Conservation (phyloP, 441 rosid species). For the Euphorbia celastroides region DNA sequence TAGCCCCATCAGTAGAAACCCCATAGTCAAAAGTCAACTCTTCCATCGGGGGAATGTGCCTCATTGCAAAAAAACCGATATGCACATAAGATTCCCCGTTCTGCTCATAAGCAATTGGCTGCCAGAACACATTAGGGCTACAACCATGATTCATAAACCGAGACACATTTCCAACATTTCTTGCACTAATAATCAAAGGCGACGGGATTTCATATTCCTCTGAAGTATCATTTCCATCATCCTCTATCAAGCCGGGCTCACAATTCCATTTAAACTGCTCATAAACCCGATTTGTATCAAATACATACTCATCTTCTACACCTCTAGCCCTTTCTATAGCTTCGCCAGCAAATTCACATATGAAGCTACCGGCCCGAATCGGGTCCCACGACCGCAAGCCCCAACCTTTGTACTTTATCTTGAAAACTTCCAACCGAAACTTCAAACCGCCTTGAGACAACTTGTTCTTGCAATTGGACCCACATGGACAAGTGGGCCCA, state of each 20-base stretch:
- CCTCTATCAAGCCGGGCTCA: constrained; percentile 37
- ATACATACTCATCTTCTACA: constrained; percentile 41
- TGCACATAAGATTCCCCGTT: constrained; percentile 40
- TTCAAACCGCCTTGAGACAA: constrained; percentile 58
- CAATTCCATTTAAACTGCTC: constrained; percentile 48
- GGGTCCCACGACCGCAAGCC: constrained; percentile 85
- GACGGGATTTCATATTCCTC: constrained; percentile 40
- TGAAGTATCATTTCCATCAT: constrained; percentile 27
- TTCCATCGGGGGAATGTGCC: constrained; percentile 74
- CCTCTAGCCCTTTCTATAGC: constrained; percentile 39
- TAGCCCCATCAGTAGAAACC: no score
- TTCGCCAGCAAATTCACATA: constrained; percentile 86
- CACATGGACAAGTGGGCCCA: constrained; percentile 55
- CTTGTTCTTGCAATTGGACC: constrained; percentile 50
- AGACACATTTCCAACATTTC: constrained; percentile 60
- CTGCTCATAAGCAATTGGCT: constrained; percentile 49
- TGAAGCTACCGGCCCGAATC: constrained; percentile 69
- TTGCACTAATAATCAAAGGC: constrained; percentile 58
- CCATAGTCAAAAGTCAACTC: constrained; percentile 86
- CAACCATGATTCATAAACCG: constrained; percentile 92
- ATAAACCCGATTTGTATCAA: constrained; percentile 45
- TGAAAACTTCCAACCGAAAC: constrained; percentile 66
- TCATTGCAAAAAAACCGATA: constrained; percentile 55
- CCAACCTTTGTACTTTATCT: constrained; percentile 71
- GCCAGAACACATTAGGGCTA: constrained; percentile 78